phyloP scores from a whole-genome alignment of 1,139 yeast genomes.

The Hansenula sp. region DNA sequence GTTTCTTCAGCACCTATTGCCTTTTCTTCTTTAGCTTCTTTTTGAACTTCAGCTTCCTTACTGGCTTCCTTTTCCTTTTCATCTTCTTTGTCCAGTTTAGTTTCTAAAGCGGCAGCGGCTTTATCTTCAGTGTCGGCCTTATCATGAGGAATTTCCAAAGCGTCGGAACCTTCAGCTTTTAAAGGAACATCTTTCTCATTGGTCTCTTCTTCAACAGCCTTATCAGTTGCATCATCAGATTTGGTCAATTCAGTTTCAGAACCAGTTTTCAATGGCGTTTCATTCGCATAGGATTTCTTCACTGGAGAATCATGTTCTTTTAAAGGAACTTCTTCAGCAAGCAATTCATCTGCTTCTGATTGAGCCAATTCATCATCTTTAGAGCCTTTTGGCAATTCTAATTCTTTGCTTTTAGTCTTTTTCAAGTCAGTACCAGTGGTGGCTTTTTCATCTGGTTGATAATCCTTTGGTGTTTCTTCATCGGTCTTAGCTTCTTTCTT shows the following conservation, averaged over 20 bases:
- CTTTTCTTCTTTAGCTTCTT: slow-evolving; percentile 1
- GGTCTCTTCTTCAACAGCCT: neutral
- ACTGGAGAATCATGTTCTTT: slow-evolving; percentile 1
- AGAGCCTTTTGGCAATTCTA: slow-evolving; percentile 9
- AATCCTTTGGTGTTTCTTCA: neutral
- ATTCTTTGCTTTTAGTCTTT: neutral
- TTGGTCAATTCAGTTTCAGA: neutral
- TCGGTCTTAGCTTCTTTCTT: neutral
- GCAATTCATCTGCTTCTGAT: slow-evolving; percentile 14
- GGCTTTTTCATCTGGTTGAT: neutral
- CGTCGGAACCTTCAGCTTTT: neutral
- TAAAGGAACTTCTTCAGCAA: slow-evolving; percentile 1
- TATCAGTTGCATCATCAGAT: neutral
- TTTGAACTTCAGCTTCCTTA: neutral
- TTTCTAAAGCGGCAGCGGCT: slow-evolving; percentile 1
- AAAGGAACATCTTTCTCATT: neutral
- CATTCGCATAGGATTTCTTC: neutral
- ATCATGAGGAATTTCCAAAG: too few species aligned
- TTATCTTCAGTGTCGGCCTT: neutral
- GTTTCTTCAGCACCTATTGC: neutral
- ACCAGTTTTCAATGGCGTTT: neutral
- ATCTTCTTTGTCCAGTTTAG: neutral
- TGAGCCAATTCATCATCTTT: slow-evolving; percentile 12
- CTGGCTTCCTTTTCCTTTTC: neutral
- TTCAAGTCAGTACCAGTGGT: neutral